Conservation (phyloP, 768 basidiomycete genomes). For the Tylopilus felleus region DNA sequence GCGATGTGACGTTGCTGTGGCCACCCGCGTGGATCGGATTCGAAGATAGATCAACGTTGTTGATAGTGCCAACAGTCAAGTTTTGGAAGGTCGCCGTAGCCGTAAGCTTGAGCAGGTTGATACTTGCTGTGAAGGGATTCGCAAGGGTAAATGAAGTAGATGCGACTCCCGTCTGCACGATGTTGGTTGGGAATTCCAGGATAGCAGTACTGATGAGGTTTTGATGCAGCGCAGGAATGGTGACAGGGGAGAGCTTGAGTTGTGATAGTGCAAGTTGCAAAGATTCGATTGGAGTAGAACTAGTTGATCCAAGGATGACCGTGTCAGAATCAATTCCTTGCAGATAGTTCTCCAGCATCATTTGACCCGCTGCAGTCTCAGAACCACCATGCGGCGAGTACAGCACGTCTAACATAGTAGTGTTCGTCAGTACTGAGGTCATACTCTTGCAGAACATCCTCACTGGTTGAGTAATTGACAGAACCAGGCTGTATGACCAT, state of each 20-base stretch:
- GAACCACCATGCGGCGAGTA: slow-evolving; percentile 57
- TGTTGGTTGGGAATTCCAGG: slow-evolving; percentile 59
- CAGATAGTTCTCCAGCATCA: slow-evolving; percentile 64
- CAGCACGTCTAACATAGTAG: slow-evolving; percentile 46
- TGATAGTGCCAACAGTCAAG: slow-evolving; percentile 56
- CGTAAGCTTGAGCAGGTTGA: slow-evolving; percentile 55
- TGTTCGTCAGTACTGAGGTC: slow-evolving; percentile 1
- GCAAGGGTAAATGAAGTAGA: slow-evolving; percentile 53
- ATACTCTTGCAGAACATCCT: background rate
- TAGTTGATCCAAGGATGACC: slow-evolving; percentile 51
- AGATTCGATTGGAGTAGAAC: slow-evolving; percentile 58
- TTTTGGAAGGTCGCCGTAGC: slow-evolving; percentile 55
- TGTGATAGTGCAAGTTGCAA: slow-evolving; percentile 58
- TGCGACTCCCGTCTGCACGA: slow-evolving; percentile 58
- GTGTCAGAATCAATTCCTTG: slow-evolving; percentile 57
- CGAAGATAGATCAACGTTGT: slow-evolving; percentile 50
- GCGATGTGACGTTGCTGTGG: slow-evolving; percentile 56
- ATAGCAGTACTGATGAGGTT: slow-evolving; percentile 56
- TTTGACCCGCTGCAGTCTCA: slow-evolving; percentile 46
- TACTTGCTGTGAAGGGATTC: slow-evolving; percentile 72
- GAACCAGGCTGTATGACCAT: slow-evolving; percentile 60
- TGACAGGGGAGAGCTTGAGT: slow-evolving; percentile 57
- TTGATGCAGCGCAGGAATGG: slow-evolving; percentile 60
- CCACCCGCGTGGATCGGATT: slow-evolving; percentile 59
- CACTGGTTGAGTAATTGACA: slow-evolving; percentile 53